phyloP scores from a whole-genome alignment of 805 yeast genomes.

The Ogataea chonburiensis region DNA sequence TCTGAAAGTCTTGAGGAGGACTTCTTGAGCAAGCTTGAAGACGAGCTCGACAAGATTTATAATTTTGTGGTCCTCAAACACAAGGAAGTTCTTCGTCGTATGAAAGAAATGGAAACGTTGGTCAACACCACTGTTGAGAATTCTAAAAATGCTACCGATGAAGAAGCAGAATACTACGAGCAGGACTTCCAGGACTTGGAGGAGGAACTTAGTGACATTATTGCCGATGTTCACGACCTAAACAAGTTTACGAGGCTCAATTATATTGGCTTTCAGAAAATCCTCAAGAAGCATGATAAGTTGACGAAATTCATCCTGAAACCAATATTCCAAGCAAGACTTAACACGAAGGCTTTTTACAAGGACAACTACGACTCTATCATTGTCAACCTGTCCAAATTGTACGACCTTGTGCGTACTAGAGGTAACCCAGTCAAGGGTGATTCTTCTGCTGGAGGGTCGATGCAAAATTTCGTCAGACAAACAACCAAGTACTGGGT shows the following conservation, averaged over 20 bases:
- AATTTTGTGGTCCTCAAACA: constrained; percentile 87
- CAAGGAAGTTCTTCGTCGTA: constrained; percentile 80
- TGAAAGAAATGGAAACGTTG: constrained; percentile 74
- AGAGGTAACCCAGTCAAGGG: constrained; percentile 94
- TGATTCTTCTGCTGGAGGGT: constrained; percentile 97
- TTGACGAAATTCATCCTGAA: constrained; percentile 74
- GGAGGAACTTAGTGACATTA: constrained; percentile 77
- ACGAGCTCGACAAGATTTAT: constrained; percentile 89
- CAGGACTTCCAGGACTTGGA: constrained; percentile 72
- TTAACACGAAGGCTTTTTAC: constrained; percentile 92
- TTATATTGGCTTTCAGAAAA: constrained; percentile 96
- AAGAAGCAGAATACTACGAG: constrained; percentile 42
- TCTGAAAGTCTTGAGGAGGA: constrained; percentile 74
- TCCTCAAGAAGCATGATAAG: constrained; percentile 95
- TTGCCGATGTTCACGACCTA: constrained; percentile 95
- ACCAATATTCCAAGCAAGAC: constrained; percentile 90
- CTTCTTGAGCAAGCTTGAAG: constrained; percentile 71
- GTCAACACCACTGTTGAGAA: constrained; percentile 58
- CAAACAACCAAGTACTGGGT: constrained; percentile 99
- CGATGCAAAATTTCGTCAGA: constrained; percentile 96
- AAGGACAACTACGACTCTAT: constrained; percentile 90
- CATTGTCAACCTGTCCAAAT: constrained; percentile 83
- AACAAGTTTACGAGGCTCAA: constrained; percentile 91
- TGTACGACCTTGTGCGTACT: constrained; percentile 91
- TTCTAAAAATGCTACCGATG: constrained; percentile 39